Conservation (phyloP, 176 grass and related monocot genomes). For the Luzula sylvatica region DNA sequence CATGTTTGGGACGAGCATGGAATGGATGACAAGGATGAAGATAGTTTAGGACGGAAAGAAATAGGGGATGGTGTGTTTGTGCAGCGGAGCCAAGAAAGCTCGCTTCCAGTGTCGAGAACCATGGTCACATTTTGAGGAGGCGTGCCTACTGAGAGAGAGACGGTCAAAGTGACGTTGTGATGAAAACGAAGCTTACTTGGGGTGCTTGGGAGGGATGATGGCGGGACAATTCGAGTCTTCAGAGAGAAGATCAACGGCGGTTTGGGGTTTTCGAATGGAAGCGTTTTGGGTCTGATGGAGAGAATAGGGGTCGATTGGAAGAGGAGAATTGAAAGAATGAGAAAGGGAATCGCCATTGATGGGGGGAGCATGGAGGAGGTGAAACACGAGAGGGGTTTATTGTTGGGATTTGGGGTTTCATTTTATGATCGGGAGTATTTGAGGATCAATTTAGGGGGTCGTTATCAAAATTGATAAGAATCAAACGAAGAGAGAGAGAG, state of each 20-base stretch:
- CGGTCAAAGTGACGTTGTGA: slow-evolving; percentile 86
- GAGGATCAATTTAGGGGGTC: no score
- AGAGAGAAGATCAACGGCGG: slow-evolving; percentile 38
- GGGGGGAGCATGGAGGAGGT: no score
- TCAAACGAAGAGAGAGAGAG: no score
- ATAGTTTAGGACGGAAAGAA: slow-evolving; percentile 32
- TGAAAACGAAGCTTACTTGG: slow-evolving; percentile 89
- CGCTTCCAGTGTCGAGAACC: slow-evolving; percentile 94
- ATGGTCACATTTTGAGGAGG: slow-evolving; percentile 79
- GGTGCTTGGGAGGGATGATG: slow-evolving; percentile 33
- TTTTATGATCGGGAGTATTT: no score
- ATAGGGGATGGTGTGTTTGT: neutral
- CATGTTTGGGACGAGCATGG: slow-evolving; percentile 68
- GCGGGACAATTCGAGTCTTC: slow-evolving; percentile 38
- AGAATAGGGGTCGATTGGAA: neutral
- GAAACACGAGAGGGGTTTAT: no score
- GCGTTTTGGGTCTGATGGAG: slow-evolving; percentile 11
- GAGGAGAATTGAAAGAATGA: slow-evolving; percentile 12
- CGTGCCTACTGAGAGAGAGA: slow-evolving; percentile 67
- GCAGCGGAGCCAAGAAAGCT: slow-evolving; percentile 92
- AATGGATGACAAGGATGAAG: slow-evolving; percentile 52
- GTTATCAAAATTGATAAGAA: no score
- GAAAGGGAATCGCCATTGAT: slow-evolving; percentile 27
- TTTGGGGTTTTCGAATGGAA: neutral
- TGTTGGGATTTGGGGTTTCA: no score